Base-by-base conservation (phyloP, 2,329 filamentous ascomycete genomes). In the Trichoderma breve region DNA sequence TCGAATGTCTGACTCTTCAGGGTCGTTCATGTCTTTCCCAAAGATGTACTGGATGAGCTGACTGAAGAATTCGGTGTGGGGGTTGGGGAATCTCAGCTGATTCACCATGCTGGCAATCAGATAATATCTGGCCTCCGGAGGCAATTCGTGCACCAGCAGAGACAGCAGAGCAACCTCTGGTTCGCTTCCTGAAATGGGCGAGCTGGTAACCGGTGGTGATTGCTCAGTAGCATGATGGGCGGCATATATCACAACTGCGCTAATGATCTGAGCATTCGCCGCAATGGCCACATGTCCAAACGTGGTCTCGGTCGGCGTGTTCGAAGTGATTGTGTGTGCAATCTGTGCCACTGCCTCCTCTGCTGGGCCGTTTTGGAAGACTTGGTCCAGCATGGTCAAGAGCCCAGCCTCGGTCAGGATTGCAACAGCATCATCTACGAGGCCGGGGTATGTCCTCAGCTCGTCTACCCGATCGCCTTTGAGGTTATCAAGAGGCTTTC, bases 31-130 rank as follows among this genome's bases (percentile, higher is more conserved):
- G 83, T 96, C 93, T 74, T 89, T 89, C 24, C 91, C 93, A 81
- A 98, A 98, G 51, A 98, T 86, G 76, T 97, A 90, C 62, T 98
- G 86, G 57, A 98, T 86, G 15, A 92, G 88, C 77, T 94, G 93
- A 79, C 91, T 95, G 83, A 97, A 99, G 83, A 96, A 99, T 78
- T 95, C 92, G 14, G 96, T 99, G 78, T 97, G 91, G 63, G 91
- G 90, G 79, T 94, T 97, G 12, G 95, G 94, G 80, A 92, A 97
- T 73, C 96, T 92, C 63, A 99, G 88, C 82, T 98, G 95, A 81
- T 98, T 97, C 71, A 93, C 88, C 79, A 99, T 93, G 75, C 93
- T 93, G 76, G 88, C 90, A 71, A 98, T 83, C 72, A 99, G 85
- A 79, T 93, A 93, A 83, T 97, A 97, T 69, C 95, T 91, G 26